Conservation (phyloP, 345 rosid genomes). For the Bretschneidera sinensis region DNA sequence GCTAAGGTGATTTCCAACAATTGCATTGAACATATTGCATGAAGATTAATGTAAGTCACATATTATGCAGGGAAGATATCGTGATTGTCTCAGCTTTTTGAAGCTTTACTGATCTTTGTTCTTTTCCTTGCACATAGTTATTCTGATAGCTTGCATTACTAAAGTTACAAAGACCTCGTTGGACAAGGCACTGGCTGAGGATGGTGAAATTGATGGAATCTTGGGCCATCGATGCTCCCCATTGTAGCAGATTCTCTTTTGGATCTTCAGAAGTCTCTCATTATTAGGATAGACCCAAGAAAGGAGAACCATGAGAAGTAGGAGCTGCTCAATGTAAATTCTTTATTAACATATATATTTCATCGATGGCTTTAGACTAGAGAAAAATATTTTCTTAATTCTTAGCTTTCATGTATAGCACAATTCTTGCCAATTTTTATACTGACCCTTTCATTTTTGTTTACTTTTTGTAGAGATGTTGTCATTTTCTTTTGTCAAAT, state of each 20-base stretch:
- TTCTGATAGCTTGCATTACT: conserved; percentile 31
- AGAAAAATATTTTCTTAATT: background rate
- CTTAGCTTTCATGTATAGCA: conserved; percentile 1
- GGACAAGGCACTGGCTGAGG: conserved; percentile 42
- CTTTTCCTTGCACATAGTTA: conserved; percentile 18
- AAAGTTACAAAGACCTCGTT: conserved; percentile 43
- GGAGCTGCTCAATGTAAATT: conserved; percentile 18
- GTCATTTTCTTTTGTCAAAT: background rate
- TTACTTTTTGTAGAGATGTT: background rate
- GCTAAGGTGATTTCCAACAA: no score
- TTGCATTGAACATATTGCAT: background rate
- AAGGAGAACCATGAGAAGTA: conserved; percentile 7
- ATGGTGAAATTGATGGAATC: conserved; percentile 26
- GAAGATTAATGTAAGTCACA: background rate
- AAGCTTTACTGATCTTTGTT: background rate
- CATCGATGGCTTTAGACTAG: background rate
- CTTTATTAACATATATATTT: background rate
- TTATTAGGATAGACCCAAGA: conserved; percentile 26
- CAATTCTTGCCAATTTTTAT: background rate
- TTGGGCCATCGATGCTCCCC: conserved; percentile 18
- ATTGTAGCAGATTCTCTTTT: conserved; percentile 21
- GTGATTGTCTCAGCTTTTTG: background rate
- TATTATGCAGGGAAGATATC: background rate
- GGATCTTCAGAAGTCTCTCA: conserved; percentile 24
- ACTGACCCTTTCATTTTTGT: background rate